Conservation (phyloP, 2,329 filamentous ascomycete genomes). For the Colletotrichum sp. region DNA sequence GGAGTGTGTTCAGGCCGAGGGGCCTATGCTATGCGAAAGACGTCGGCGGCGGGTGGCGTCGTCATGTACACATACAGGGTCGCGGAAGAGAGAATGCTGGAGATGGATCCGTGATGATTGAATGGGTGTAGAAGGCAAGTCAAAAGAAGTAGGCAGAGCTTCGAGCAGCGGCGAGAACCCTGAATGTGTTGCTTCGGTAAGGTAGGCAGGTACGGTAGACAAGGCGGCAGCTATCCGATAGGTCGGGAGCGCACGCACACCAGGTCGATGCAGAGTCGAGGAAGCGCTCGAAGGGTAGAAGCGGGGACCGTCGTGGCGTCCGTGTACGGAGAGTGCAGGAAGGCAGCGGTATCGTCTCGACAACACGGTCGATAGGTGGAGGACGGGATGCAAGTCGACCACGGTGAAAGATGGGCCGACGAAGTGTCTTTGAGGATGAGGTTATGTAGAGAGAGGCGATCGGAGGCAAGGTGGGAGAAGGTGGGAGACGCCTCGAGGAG, state of each 20-base stretch:
- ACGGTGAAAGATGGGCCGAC: neutral
- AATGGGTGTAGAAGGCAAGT: neutral
- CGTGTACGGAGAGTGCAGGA: conserved; percentile 7
- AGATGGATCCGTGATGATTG: neutral
- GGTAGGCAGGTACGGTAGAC: conserved; percentile 26
- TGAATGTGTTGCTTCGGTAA: conserved; percentile 24
- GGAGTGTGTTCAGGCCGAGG: neutral
- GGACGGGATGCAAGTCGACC: neutral
- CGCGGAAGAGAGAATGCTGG: neutral
- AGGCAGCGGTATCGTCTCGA: conserved; percentile 3
- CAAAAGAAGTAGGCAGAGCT: conserved; percentile 22
- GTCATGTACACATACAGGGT: conserved; percentile 44
- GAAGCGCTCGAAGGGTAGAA: conserved; percentile 4
- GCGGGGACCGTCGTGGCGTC: conserved; percentile 12
- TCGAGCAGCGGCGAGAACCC: conserved; percentile 1
- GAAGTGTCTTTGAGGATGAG: neutral
- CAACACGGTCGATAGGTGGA: neutral
- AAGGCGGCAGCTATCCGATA: conserved; percentile 36
- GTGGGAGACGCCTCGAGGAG: neutral
- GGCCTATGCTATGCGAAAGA: conserved; percentile 32
- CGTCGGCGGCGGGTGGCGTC: conserved; percentile 35
- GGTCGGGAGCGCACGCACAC: conserved; percentile 18
- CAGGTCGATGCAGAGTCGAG: conserved; percentile 12
- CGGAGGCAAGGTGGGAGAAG: neutral
- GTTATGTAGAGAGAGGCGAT: neutral